phyloP scores from a whole-genome alignment of 352 stramenopile species.

The Stephanocyclus meneghinianus region DNA sequence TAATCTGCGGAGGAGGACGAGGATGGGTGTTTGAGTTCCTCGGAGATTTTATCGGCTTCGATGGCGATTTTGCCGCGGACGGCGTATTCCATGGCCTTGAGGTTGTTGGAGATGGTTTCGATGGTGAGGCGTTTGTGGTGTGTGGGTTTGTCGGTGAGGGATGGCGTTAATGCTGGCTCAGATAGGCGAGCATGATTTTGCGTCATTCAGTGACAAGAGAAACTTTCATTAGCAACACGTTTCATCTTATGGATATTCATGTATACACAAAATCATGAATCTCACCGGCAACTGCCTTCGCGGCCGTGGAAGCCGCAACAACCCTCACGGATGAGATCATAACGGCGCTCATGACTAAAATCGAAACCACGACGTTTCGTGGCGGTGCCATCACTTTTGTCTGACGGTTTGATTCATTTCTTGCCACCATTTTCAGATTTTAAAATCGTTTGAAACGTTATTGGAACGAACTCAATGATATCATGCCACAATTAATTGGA shows the following conservation, averaged over 20 bases:
- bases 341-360: slow-evolving; percentile 6
- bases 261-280: background rate
- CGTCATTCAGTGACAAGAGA: background rate
- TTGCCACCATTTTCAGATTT: background rate
- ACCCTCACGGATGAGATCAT: slow-evolving; percentile 21
- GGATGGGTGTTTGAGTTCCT: slow-evolving; percentile 41
- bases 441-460: background rate
- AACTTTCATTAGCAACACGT: background rate
- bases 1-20: slow-evolving; percentile 54
- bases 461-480: background rate
- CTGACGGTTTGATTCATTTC: slow-evolving; percentile 11
- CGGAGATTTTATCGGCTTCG: slow-evolving; percentile 71
- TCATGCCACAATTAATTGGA: background rate
- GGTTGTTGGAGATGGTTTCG: slow-evolving; percentile 64
- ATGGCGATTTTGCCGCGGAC: slow-evolving; percentile 79
- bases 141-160: background rate
- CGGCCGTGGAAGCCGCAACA: slow-evolving; percentile 26
- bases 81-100: slow-evolving; percentile 80
- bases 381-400: background rate
- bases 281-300: slow-evolving; percentile 27
- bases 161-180: slow-evolving; percentile 4
- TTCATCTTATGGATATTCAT: background rate
- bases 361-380: background rate
- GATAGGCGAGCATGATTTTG: background rate
- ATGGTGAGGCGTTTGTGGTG: slow-evolving; percentile 62